Evolutionary conservation across 495 filamentous ascomycete genomes (phyloP), one percentile per base, ranked within the genome.

Genomic region (Xylaria nigripes): DNA sequence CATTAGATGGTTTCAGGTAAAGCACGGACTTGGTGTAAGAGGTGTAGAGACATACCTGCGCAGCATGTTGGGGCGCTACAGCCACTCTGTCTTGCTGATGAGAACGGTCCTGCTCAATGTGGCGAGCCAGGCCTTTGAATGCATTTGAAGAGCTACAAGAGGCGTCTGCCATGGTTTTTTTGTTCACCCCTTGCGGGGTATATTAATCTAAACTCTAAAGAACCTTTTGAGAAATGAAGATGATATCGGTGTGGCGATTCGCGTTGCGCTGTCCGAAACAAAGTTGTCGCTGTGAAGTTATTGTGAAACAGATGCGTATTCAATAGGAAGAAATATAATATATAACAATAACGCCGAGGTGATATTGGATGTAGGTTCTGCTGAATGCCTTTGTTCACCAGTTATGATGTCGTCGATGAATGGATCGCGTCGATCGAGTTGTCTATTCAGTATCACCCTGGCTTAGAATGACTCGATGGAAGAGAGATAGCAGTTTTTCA

Each of bases 71-170:
- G 3, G 59, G 42, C n/a, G 48, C 50, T 23, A 54, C 52, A 45
- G 50, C 48, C 27, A 69, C 10, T 45, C 88, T 82, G 62, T 96
- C 92, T 68, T 95, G 92, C 61, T 96, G 90, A 41, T 92, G 76
- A 5, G 86, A 84, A 16, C 86, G 77, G 66, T 97, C 89, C 44
- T 82, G 78, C 10, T 83, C 78, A 4, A 82, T 75, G 70, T 96
- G 90, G 59, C 91, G 86, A 60, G 89, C 81, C 60, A 96, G 85
- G 61, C 80, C 87, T 64, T 93, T 86, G 36, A 93, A 81, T 56
- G 89, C 82, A 70, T 91, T 96, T 10, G 90, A 90, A 22, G 92
- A 90, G 41, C 92, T 89, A 69, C 92, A 97, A 47, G 95, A 76
- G 54, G 78, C 77, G 66, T 94, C 89, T 45, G 85, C 76, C 90